Evolutionary conservation across 2,329 filamentous ascomycete genomes (phyloP).

Genomic region (Xylariomycetidae sp.): DNA sequence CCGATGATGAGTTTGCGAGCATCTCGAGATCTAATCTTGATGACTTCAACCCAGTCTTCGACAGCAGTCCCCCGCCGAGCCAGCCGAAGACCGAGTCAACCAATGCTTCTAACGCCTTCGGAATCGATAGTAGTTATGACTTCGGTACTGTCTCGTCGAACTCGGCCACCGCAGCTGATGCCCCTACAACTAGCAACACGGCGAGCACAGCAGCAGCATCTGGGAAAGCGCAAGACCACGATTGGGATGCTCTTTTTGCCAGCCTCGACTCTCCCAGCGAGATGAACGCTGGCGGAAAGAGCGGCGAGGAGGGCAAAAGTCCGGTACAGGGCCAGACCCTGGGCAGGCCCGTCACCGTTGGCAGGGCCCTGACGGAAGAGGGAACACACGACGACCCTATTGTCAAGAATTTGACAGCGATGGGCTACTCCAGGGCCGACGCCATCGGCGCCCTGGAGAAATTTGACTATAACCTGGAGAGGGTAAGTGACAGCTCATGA

Average conservation of each 20-base stretch:
- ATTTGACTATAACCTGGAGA: conserved; percentile 93
- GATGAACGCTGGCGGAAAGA: conserved; percentile 22
- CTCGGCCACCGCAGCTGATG: conserved; percentile 25
- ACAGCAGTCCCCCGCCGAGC: conserved; percentile 58
- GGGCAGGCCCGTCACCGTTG: conserved; percentile 31
- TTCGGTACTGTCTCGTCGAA: conserved; percentile 44
- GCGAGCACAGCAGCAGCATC: conserved; percentile 29
- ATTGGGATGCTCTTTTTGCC: conserved; percentile 95
- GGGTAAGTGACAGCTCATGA: too few relatives aligned
- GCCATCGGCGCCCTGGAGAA: conserved; percentile 82
- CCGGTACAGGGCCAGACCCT: conserved; percentile 18
- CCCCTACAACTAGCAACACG: conserved; percentile 32
- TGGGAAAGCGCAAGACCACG: conserved; percentile 64
- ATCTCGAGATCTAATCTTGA: conserved; percentile 67
- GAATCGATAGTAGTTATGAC: conserved; percentile 55
- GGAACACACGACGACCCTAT: conserved; percentile 88
- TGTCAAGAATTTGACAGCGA: conserved; percentile 79
- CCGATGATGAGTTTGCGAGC: conserved; percentile 75
- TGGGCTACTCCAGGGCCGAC: conserved; percentile 77
- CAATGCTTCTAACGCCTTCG: conserved; percentile 37
- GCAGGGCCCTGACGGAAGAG: conserved; percentile 66
- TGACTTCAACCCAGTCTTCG: conserved; percentile 79
- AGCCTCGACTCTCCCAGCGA: conserved; percentile 59
- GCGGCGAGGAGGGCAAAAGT: conserved; percentile 16
- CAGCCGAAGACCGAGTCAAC: conserved; percentile 50